These are phyloP conservation scores for Antrodiella citrinella DNA, from an alignment of 768 basidiomycete species.

Conservation along the genomic window DNA sequence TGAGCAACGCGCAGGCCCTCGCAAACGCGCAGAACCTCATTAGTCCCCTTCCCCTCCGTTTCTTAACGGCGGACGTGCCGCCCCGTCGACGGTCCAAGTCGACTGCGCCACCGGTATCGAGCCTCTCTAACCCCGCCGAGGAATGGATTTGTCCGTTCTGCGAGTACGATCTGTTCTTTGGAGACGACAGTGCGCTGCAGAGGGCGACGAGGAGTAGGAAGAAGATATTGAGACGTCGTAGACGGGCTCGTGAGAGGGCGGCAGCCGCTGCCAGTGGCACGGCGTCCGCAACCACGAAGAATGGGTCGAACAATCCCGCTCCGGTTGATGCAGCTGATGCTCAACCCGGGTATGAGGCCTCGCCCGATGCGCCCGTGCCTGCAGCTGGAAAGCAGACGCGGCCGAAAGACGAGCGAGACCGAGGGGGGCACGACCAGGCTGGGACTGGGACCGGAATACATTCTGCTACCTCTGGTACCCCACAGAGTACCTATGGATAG, in stretches of 20 bases:
- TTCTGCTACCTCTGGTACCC: background rate
- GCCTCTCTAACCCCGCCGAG: constrained; percentile 54
- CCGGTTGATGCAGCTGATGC: constrained; percentile 23
- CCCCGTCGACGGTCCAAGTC: constrained; percentile 29
- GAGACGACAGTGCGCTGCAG: constrained; percentile 62
- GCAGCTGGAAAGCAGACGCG: constrained; percentile 1
- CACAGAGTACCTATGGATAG: background rate
- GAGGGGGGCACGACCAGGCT: background rate
- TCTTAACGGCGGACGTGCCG: constrained; percentile 63
- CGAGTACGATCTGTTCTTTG: constrained; percentile 89
- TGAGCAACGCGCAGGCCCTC: constrained; percentile 29
- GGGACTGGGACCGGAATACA: background rate
- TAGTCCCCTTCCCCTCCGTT: constrained; percentile 54
- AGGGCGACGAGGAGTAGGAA: constrained; percentile 64
- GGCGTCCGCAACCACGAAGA: constrained; percentile 11
- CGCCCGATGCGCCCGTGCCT: background rate
- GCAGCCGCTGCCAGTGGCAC: constrained; percentile 45
- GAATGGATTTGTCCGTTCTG: constrained; percentile 96
- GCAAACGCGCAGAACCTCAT: constrained; percentile 41
- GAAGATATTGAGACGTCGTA: constrained; percentile 64
- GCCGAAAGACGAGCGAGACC: background rate
- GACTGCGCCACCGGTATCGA: constrained; percentile 18
- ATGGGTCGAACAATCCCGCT: constrained; percentile 25
- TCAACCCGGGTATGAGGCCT: constrained; percentile 18
- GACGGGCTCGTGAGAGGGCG: constrained; percentile 64